A percentile compares a stretch with the other conserved stretches of the same genome.
phyloP scores from a whole-genome alignment of 371 early-diverging fungal genomes.

The Circinella umbellata region DNA sequence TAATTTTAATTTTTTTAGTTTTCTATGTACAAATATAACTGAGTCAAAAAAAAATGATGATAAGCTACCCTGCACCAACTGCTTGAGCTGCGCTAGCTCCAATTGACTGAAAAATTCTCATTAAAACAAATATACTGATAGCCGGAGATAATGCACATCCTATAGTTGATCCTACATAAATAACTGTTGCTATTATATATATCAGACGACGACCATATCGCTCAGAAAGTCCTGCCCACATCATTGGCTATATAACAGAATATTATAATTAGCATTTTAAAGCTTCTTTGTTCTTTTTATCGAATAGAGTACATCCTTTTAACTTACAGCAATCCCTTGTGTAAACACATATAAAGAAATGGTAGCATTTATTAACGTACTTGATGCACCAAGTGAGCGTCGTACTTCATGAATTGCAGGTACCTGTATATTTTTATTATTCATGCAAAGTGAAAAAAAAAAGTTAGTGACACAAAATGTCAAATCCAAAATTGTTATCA shows the following conservation, averaged over 20 bases:
- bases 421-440: conserved; percentile 28
- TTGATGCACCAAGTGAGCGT: conserved; percentile 32
- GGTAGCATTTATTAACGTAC: conserved; percentile 46
- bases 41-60: too few relatives aligned
- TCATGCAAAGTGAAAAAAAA: neutral
- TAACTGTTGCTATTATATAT: conserved; percentile 59
- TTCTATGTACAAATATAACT: too few relatives aligned
- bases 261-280: too few relatives aligned
- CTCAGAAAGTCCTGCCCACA: conserved; percentile 78
- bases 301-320: neutral
- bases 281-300: neutral
- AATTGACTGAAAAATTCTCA: conserved; percentile 71
- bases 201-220: conserved; percentile 65
- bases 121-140: conserved; percentile 59
- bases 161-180: conserved; percentile 65
- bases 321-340: conserved; percentile 45
- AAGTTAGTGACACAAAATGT: neutral
- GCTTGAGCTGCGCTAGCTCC: conserved; percentile 76
- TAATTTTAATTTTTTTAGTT: too few relatives aligned
- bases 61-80: conserved; percentile 68
- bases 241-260: conserved; percentile 46
- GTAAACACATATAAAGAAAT: conserved; percentile 49
- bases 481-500: too few relatives aligned
- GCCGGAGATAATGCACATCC: conserved; percentile 66
- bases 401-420: conserved; percentile 50